Conservation (phyloP, 192 early-diverging fungal species). For the Coemansia sp. region DNA sequence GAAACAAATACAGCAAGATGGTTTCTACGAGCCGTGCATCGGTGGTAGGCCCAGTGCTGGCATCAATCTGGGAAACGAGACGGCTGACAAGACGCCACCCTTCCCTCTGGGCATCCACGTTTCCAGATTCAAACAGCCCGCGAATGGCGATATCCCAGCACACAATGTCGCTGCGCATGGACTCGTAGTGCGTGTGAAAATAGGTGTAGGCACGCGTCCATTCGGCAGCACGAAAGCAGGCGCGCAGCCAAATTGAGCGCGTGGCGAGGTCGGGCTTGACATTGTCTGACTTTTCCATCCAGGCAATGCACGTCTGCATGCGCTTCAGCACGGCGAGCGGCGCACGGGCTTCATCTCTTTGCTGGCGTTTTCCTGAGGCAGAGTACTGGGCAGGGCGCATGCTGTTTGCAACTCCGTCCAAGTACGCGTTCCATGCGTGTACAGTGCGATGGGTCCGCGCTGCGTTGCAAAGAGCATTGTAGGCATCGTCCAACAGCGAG, state of each 20-base stretch:
- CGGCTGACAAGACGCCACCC: constrained; percentile 38
- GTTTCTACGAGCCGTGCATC: constrained; percentile 40
- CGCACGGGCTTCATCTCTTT: neutral
- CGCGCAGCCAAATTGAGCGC: constrained; percentile 44
- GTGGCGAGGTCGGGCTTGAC: constrained; percentile 30
- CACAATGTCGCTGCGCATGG: constrained; percentile 16
- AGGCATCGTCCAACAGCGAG: constrained; percentile 19
- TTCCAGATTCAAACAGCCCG: constrained; percentile 12
- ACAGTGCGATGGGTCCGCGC: neutral
- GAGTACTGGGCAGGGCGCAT: neutral
- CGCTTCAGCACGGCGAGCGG: neutral
- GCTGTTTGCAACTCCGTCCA: constrained; percentile 23
- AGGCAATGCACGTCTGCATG: constrained; percentile 2
- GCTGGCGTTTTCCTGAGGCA: neutral
- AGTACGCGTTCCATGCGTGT: constrained; percentile 45
- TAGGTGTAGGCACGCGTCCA: constrained; percentile 18
- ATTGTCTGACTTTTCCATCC: constrained; percentile 24
- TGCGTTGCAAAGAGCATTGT: neutral
- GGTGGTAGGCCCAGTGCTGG: neutral
- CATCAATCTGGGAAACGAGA: constrained; percentile 12
- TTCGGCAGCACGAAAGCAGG: constrained; percentile 31
- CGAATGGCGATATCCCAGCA: constrained; percentile 46
- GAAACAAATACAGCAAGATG: constrained; percentile 20
- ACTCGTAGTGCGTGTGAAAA: constrained; percentile 14
- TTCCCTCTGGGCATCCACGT: constrained; percentile 5